Evolutionary conservation across 2,329 filamentous ascomycete genomes (phyloP), one percentile per base, ranked within the genome.

Genomic region (Biscogniauxia sp.): DNA sequence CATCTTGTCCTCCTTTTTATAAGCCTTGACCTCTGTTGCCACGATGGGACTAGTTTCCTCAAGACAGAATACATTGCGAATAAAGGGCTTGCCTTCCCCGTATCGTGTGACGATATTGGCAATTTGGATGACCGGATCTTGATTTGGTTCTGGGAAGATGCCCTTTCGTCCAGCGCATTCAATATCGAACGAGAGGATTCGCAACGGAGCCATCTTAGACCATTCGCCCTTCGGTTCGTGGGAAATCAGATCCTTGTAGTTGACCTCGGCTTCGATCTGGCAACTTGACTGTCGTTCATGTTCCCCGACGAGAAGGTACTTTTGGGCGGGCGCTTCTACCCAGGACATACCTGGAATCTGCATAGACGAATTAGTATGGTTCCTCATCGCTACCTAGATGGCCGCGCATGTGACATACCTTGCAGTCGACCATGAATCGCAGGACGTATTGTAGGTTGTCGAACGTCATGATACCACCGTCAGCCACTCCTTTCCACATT

Each of bases 151-250:
- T 0, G 96, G 95, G 71, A 99, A 99, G 72, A 99, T 90, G 66
- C 95, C 95, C 77, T 99, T 98, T 68, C 96, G 90, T 56, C 95
- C 95, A 68, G 95, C 95, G 76, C 95, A 99, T 76, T 99, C 95
- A 69, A 99, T 99, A 85, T 99, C 95, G 72, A 99, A 98, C 4
- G 95, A 98, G 53, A 99, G 78, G 53, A 97, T 90, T 63, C 95
- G 88, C 3, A 99, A 81, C 0, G 95, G 95, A 0, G 96, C 95
- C 88, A 98, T 97, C 78, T 97, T 99, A 26, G 92, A 92, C 93
- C 94, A 99, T 73, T 98, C 93, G 19, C 93, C 94, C 66, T 95
- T 90, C 1, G 93, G 88, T 54, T 91, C 87, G 75, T 98, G 94
- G 9, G 95, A 88, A 64, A 97, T 88, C 8, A 99, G 80, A 69